A percentile compares a stretch with the other conserved stretches of the same genome.
These are phyloP conservation scores for Ocimum tenuiflorum DNA, from an alignment of 257 asterid species.

Conservation along the genomic window DNA sequence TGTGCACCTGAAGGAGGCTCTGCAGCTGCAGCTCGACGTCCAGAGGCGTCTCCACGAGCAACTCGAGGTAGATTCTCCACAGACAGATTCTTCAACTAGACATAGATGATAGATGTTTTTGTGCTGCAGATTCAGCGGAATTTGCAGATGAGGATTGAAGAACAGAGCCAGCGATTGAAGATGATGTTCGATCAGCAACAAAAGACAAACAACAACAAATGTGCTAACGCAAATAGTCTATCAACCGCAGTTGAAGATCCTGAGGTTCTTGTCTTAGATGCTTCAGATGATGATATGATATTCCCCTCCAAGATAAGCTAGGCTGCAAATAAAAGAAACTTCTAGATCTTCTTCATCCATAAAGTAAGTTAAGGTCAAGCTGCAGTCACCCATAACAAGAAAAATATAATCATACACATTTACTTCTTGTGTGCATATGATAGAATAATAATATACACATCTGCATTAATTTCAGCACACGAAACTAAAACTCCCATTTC, in stretches of 20 bases:
- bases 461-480: too few relatives aligned
- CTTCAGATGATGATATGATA: conserved; percentile 31
- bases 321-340: not conserved
- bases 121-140: conserved; percentile 44
- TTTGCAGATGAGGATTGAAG: conserved; percentile 66
- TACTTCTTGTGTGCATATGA: too few relatives aligned
- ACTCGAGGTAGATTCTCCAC: conserved; percentile 76
- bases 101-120: too few relatives aligned
- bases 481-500: too few relatives aligned
- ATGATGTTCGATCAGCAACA: conserved; percentile 62
- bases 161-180: conserved; percentile 56
- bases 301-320: conserved; percentile 41
- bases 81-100: too few relatives aligned
- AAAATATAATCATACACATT: too few relatives aligned
- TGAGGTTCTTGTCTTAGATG: conserved; percentile 29
- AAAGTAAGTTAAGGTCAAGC: too few relatives aligned
- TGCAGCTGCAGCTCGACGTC: conserved; percentile 37
- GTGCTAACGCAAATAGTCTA: conserved; percentile 24
- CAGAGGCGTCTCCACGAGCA: conserved; percentile 85
- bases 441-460: too few relatives aligned
- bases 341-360: not conserved
- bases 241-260: conserved; percentile 29
- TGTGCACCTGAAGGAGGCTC: conserved; percentile 23
- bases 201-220: conserved; percentile 25
- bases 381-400: too few relatives aligned